Evolutionary conservation across 2,329 filamentous ascomycete species (phyloP).

Genomic region (Aspergillus sp.): DNA sequence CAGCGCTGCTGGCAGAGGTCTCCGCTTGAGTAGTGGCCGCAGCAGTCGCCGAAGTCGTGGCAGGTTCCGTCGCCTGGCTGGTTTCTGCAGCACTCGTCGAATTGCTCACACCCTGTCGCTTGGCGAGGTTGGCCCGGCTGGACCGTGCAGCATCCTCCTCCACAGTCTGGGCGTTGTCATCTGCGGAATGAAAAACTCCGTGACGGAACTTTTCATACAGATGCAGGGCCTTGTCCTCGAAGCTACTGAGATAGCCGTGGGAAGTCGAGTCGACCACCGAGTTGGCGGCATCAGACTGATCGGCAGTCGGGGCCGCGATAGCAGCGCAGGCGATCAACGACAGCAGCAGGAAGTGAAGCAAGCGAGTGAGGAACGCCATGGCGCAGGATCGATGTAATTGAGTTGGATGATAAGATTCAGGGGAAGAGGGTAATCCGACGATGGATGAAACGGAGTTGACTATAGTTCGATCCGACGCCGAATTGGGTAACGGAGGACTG

Average conservation of each 20-base stretch:
- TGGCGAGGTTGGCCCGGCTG: slow-evolving; percentile 64
- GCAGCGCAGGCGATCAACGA: slow-evolving; percentile 29
- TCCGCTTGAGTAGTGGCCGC: slow-evolving; percentile 18
- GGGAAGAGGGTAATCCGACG: background rate
- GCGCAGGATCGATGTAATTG: background rate
- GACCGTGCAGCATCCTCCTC: slow-evolving; percentile 62
- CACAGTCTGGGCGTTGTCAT: slow-evolving; percentile 63
- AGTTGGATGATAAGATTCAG: background rate
- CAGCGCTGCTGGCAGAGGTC: slow-evolving; percentile 4
- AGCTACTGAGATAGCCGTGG: slow-evolving; percentile 56
- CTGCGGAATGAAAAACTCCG: slow-evolving; percentile 67
- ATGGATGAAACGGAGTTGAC: background rate
- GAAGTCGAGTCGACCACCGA: slow-evolving; percentile 37
- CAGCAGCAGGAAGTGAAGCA: slow-evolving; percentile 29
- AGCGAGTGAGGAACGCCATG: slow-evolving; percentile 19
- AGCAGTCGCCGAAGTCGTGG: slow-evolving; percentile 5
- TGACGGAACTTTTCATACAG: slow-evolving; percentile 66
- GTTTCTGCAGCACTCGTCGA: slow-evolving; percentile 13
- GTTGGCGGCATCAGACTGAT: slow-evolving; percentile 15
- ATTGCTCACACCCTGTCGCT: slow-evolving; percentile 50
- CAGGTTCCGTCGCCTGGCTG: slow-evolving; percentile 12
- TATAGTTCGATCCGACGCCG: background rate
- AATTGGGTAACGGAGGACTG: background rate
- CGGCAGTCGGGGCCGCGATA: slow-evolving; percentile 26
- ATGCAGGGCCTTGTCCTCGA: slow-evolving; percentile 67